Conservation (phyloP, 208 protist species). For the Acanthamoeba triangularis region DNA sequence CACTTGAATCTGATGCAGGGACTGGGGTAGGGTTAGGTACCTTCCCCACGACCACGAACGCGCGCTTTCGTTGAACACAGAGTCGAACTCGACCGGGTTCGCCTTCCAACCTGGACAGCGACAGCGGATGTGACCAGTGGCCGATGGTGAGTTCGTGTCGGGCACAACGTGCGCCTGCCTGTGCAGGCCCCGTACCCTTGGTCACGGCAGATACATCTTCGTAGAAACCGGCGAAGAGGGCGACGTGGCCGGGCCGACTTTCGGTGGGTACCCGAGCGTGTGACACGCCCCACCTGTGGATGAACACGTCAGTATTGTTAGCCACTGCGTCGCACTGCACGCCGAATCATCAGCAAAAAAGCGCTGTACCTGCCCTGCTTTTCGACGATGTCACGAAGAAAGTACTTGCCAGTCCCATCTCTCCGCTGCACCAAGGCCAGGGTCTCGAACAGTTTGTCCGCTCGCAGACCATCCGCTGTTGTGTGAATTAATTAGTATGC, state of each 20-base stretch:
- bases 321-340: no score
- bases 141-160: neutral
- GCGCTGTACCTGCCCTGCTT: constrained; percentile 52
- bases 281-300: constrained; percentile 85
- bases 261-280: constrained; percentile 91
- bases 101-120: constrained; percentile 87
- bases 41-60: constrained; percentile 87
- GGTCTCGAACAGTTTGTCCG: constrained; percentile 89
- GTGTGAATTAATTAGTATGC: constrained; percentile 4
- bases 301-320: no score
- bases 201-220: constrained; percentile 93
- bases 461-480: constrained; percentile 87
- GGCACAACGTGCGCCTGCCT: neutral
- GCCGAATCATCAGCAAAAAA: neutral
- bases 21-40: neutral
- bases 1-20: no score
- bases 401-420: constrained; percentile 77
- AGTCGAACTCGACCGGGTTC: constrained; percentile 93
- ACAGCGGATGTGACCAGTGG: no score
- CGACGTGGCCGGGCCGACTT: constrained; percentile 91
- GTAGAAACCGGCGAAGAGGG: constrained; percentile 93
- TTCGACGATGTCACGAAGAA: constrained; percentile 84
- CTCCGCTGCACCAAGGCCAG: neutral
- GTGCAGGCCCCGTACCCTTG: constrained; percentile 74
- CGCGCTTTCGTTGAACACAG: constrained; percentile 90